Conservation (phyloP, 2,329 filamentous ascomycete species). For the Monilinia laxa region DNA sequence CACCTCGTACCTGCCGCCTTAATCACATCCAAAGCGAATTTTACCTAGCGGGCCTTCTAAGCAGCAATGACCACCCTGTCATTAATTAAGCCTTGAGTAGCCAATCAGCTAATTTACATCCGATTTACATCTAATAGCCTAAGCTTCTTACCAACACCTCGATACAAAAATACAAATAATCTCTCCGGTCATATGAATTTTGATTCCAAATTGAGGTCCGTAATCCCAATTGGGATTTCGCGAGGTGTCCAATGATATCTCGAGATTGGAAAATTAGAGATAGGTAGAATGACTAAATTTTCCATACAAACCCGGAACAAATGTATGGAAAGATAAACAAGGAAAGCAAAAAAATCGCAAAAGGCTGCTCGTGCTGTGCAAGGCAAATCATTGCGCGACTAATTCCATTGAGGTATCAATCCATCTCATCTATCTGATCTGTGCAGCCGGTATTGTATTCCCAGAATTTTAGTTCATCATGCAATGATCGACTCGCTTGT, state of each 20-base stretch:
- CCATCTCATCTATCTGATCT: slow-evolving; percentile 2
- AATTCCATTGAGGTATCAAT: not conserved
- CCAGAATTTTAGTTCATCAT: not conserved
- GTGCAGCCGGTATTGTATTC: not conserved
- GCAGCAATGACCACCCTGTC: slow-evolving; percentile 1
- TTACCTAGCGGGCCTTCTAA: slow-evolving; percentile 1
- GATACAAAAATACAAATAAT: not conserved
- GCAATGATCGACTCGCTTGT: slow-evolving; percentile 2
- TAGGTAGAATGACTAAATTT: no score
- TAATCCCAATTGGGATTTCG: slow-evolving; percentile 5
- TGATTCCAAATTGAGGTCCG: not conserved
- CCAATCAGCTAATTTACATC: slow-evolving; percentile 3
- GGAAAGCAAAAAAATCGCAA: not conserved
- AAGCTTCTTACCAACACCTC: not conserved
- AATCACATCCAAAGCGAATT: not conserved
- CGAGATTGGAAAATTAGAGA: not conserved
- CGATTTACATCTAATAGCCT: not conserved
- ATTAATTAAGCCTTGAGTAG: not conserved
- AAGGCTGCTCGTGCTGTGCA: not conserved
- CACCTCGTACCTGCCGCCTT: slow-evolving; percentile 13
- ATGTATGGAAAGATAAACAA: not conserved
- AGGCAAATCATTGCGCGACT: not conserved
- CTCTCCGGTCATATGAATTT: slow-evolving; percentile 4
- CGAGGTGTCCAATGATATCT: slow-evolving; percentile 2
- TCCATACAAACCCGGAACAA: no score